A percentile compares a stretch with the other conserved stretches of the same genome.
These are phyloP conservation scores for Kickxella alabastrina DNA, from an alignment of 192 early-diverging fungal species.

Conservation along the genomic window DNA sequence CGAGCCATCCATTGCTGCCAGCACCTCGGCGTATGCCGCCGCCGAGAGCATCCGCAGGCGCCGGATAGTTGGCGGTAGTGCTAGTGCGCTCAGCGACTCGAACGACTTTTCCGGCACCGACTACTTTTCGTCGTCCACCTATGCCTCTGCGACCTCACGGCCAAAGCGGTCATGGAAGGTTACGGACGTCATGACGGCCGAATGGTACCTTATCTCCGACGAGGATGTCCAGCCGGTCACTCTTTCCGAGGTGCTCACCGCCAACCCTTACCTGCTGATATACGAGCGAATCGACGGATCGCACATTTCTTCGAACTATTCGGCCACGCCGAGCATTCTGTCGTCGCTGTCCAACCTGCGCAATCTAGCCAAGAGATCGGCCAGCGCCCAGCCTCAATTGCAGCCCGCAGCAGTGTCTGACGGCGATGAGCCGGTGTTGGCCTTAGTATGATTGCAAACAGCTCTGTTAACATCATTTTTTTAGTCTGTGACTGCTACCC, in stretches of 20 bases:
- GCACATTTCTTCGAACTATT: slow-evolving; percentile 15
- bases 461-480: too few species aligned
- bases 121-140: slow-evolving; percentile 6
- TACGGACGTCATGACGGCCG: slow-evolving; percentile 43
- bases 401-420: not conserved
- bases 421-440: slow-evolving; percentile 3
- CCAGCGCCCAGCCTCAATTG: slow-evolving; percentile 23
- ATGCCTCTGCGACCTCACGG: slow-evolving; percentile 8
- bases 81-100: slow-evolving; percentile 17
- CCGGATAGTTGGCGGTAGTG: slow-evolving; percentile 34
- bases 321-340: slow-evolving; percentile 35
- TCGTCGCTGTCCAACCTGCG: slow-evolving; percentile 43
- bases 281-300: slow-evolving; percentile 58
- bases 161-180: slow-evolving; percentile 46
- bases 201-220: slow-evolving; percentile 70
- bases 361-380: slow-evolving; percentile 35
- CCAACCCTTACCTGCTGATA: slow-evolving; percentile 70
- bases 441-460: too few species aligned
- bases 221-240: slow-evolving; percentile 61
- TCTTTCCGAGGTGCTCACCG: slow-evolving; percentile 57
- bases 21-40: not conserved
- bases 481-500: too few species aligned
- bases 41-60: slow-evolving; percentile 31
- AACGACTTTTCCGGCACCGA: slow-evolving; percentile 2
- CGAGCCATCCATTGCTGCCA: slow-evolving; percentile 4